Percentiles rank a stretch among this genome's conserved stretches.
phyloP scores from a whole-genome alignment of 1,284 basidiomycete genomes.

The Hypsizygus ulmarius region DNA sequence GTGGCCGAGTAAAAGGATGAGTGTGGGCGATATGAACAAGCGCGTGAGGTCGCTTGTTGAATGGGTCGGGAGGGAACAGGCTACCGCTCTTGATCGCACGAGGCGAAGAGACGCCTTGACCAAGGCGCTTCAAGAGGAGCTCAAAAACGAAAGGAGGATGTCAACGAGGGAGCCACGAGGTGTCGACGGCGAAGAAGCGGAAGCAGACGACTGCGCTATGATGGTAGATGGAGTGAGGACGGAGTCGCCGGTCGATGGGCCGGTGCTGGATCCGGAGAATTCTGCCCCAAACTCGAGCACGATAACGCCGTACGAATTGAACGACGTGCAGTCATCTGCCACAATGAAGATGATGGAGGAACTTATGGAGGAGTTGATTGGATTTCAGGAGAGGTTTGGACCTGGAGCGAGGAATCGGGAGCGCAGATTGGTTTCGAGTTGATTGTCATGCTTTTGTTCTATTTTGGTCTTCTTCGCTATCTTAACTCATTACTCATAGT shows the following conservation, averaged over 20 bases:
- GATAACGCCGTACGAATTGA: constrained; percentile 5
- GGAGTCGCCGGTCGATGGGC: background rate
- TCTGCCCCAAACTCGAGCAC: background rate
- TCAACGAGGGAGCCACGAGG: constrained; percentile 1
- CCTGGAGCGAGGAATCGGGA: constrained; percentile 55
- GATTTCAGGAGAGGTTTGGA: constrained; percentile 85
- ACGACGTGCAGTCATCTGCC: constrained; percentile 26
- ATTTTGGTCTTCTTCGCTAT: constrained; percentile 10
- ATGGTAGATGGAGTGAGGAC: constrained; percentile 4
- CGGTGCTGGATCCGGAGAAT: background rate
- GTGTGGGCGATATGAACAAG: constrained; percentile 96
- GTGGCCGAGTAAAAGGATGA: constrained; percentile 93
- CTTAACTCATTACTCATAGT: constrained; percentile 2
- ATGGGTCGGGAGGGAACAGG: constrained; percentile 86
- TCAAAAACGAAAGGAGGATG: constrained; percentile 14
- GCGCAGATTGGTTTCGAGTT: constrained; percentile 26
- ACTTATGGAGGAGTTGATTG: constrained; percentile 82
- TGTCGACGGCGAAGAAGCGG: background rate
- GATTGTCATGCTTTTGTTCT: constrained; percentile 2
- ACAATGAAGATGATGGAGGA: constrained; percentile 86
- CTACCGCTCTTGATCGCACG: constrained; percentile 68
- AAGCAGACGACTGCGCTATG: background rate
- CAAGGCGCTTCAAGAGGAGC: constrained; percentile 46
- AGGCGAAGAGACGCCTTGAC: constrained; percentile 69
- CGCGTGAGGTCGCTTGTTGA: constrained; percentile 89